These are phyloP conservation scores for Candida caryicola DNA, from an alignment of 805 yeast species.

Conservation along the genomic window DNA sequence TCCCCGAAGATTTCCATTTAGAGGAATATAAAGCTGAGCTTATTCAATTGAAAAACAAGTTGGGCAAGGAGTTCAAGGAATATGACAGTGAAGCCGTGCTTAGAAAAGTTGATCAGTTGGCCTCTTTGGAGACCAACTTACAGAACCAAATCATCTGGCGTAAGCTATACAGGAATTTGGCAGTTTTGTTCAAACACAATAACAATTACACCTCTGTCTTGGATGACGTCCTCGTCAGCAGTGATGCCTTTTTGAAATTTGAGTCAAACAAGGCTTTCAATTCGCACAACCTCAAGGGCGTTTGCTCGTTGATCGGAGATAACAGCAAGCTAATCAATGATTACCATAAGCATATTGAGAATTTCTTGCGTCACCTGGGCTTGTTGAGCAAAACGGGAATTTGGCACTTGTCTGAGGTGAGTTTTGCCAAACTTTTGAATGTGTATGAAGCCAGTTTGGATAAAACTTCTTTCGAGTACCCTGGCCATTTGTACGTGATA, in stretches of 20 bases:
- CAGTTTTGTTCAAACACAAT: constrained; percentile 32
- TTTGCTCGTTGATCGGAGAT: constrained; percentile 13
- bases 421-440: constrained; percentile 11
- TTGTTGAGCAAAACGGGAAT: constrained; percentile 7
- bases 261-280: constrained; percentile 16
- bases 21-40: constrained; percentile 35
- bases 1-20: constrained; percentile 32
- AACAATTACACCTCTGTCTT: constrained; percentile 30
- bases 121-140: constrained; percentile 11
- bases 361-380: constrained; percentile 6
- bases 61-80: constrained; percentile 18
- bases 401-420: constrained; percentile 12
- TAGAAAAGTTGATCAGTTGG: constrained; percentile 14
- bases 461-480: constrained; percentile 10
- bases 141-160: constrained; percentile 20
- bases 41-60: constrained; percentile 16
- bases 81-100: constrained; percentile 14
- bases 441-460: constrained; percentile 6
- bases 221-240: constrained; percentile 32
- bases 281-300: constrained; percentile 4
- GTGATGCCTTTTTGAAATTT: constrained; percentile 22
- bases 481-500: constrained; percentile 10
- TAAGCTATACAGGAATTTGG: constrained; percentile 31
- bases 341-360: constrained; percentile 6
- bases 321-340: constrained; percentile 12